These are phyloP conservation scores for Arthrobotrys megalospora DNA, from an alignment of 2,329 filamentous ascomycete genomes.

Conservation along the genomic window DNA sequence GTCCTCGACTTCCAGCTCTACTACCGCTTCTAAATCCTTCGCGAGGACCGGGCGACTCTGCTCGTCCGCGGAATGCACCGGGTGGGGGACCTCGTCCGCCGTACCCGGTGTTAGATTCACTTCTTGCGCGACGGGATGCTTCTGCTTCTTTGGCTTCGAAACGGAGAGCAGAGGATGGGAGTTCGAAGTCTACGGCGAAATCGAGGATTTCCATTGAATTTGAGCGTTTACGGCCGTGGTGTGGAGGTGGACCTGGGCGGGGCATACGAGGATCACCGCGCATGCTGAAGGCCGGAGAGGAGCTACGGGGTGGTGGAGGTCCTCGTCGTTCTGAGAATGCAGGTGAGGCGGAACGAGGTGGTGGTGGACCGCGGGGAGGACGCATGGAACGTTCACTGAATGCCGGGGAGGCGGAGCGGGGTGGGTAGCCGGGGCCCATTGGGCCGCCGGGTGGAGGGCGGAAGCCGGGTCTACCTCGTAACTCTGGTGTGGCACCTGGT, in stretches of 20 bases:
- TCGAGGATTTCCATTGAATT: slow-evolving; percentile 51
- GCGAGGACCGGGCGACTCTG: slow-evolving; percentile 49
- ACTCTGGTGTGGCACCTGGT: slow-evolving; percentile 19
- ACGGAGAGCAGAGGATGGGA: slow-evolving; percentile 27
- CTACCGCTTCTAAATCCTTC: slow-evolving; percentile 54
- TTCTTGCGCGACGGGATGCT: slow-evolving; percentile 24
- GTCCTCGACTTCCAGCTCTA: slow-evolving; percentile 51
- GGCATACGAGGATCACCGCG: slow-evolving; percentile 46
- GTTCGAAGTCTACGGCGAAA: slow-evolving; percentile 51
- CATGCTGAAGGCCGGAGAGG: slow-evolving; percentile 58
- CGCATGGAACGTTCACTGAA: slow-evolving; percentile 59
- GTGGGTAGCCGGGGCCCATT: slow-evolving; percentile 56
- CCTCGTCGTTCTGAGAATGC: slow-evolving; percentile 57
- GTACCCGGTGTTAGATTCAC: slow-evolving; percentile 32
- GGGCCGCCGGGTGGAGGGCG: slow-evolving; percentile 46
- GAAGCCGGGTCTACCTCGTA: slow-evolving; percentile 51
- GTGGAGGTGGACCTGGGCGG: slow-evolving; percentile 22
- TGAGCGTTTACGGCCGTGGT: slow-evolving; percentile 52
- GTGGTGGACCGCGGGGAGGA: slow-evolving; percentile 34
- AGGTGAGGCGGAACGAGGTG: slow-evolving; percentile 49
- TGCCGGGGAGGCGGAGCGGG: slow-evolving; percentile 48
- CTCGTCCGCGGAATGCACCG: slow-evolving; percentile 41
- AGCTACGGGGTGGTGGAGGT: slow-evolving; percentile 42
- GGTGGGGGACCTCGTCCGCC: slow-evolving; percentile 42
- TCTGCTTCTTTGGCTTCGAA: slow-evolving; percentile 46